Conservation (phyloP, 2,329 filamentous ascomycete genomes). For the Tolypocladium ophioglossoides region DNA sequence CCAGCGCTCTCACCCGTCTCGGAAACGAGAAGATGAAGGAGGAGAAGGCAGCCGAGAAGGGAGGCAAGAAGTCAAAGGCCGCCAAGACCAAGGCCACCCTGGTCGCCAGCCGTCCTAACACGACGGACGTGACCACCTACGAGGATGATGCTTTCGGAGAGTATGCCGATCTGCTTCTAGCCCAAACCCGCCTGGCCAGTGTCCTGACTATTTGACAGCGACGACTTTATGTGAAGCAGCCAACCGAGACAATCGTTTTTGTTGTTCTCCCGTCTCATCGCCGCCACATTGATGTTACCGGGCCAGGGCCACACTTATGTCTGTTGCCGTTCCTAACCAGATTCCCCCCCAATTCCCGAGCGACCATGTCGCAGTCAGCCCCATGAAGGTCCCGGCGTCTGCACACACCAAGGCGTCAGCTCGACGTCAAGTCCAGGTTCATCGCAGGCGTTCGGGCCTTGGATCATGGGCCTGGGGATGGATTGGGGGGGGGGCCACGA, state of each 20-base stretch:
- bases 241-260: not conserved
- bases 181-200: too few relatives aligned
- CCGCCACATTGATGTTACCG: not conserved
- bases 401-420: not conserved
- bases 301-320: not conserved
- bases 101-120: conserved; percentile 51
- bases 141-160: conserved; percentile 75
- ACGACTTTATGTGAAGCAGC: conserved; percentile 59
- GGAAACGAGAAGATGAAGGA: conserved; percentile 98
- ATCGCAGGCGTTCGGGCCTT: not conserved
- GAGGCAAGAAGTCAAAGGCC: conserved; percentile 93
- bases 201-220: conserved; percentile 28
- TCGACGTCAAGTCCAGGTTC: not conserved
- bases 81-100: conserved; percentile 89
- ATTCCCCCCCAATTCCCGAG: not conserved
- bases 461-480: not conserved
- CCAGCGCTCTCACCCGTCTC: conserved; percentile 76
- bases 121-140: conserved; percentile 66
- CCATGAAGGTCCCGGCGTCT: not conserved
- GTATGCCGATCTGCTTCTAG: conserved; percentile 38
- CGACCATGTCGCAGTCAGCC: not conserved
- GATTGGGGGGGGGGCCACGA: not conserved
- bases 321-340: not conserved
- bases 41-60: conserved; percentile 89
- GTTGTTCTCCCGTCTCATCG: not conserved